These are phyloP conservation scores for Dioszegia hungarica DNA, from an alignment of 768 basidiomycete species.

Conservation along the genomic window DNA sequence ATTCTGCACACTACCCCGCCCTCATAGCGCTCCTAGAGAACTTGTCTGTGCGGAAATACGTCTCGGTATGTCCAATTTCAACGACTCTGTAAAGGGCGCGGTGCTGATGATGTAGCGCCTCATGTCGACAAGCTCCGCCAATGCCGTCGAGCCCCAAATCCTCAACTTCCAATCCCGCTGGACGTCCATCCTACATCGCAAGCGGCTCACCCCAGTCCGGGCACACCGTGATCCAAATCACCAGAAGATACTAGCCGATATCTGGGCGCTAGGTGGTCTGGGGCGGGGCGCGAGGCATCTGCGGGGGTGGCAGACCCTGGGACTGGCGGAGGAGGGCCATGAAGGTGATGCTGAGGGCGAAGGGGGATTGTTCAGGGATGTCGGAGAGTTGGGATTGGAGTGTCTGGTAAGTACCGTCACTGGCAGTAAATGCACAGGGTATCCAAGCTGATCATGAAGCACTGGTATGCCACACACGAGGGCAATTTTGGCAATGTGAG, in stretches of 20 bases:
- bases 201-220: conserved; percentile 19
- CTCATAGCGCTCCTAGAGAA: conserved; percentile 27
- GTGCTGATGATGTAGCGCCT: conserved; percentile 20
- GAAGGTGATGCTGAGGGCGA: conserved; percentile 13
- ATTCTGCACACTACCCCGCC: conserved; percentile 16
- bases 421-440: neutral
- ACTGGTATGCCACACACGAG: conserved; percentile 34
- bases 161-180: conserved; percentile 40
- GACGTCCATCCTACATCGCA: conserved; percentile 25
- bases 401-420: conserved; percentile 25
- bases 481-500: conserved; percentile 37
- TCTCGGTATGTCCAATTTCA: conserved; percentile 20
- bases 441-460: conserved; percentile 16
- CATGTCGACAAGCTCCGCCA: conserved; percentile 30
- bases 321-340: conserved; percentile 17
- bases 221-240: conserved; percentile 22
- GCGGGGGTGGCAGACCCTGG: conserved; percentile 31
- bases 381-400: conserved; percentile 36
- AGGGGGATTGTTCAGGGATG: conserved; percentile 33
- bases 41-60: conserved; percentile 23
- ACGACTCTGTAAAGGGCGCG: no score
- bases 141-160: conserved; percentile 37
- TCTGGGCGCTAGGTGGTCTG: conserved; percentile 10
- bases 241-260: conserved; percentile 34
- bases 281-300: conserved; percentile 12